Conservation (phyloP, 768 basidiomycete genomes). For the Paxillus ammoniavirescens region DNA sequence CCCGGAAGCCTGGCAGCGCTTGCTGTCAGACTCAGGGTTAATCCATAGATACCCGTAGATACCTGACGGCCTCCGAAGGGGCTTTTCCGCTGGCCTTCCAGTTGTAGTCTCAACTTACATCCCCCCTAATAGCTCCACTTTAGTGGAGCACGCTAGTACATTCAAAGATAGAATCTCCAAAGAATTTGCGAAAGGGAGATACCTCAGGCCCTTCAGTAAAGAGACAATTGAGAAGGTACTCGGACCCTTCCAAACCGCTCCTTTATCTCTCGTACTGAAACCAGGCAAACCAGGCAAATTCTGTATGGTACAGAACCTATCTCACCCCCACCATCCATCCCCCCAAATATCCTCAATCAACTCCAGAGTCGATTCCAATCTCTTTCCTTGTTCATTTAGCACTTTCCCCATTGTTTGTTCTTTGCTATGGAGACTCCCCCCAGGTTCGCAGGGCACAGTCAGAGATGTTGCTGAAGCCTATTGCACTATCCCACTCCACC, state of each 20-base stretch:
- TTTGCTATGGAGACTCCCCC: fast-evolving
- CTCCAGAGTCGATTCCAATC: conserved; percentile 24
- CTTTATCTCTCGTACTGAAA: conserved; percentile 29
- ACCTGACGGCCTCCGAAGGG: background rate
- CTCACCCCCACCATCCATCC: conserved; percentile 6
- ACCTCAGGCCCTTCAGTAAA: background rate
- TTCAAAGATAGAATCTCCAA: background rate
- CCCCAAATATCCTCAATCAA: conserved; percentile 33
- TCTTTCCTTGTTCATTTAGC: background rate
- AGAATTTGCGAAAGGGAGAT: background rate
- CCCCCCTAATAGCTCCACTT: background rate
- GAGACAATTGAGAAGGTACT: conserved; percentile 10
- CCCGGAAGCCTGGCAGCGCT: background rate
- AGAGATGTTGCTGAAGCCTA: background rate
- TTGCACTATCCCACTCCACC: conserved; percentile 11
- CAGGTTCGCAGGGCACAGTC: background rate
- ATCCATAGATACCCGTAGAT: background rate
- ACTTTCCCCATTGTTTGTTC: background rate
- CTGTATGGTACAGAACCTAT: conserved; percentile 21
- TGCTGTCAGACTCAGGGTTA: fast-evolving
- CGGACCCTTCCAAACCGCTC: conserved; percentile 30
- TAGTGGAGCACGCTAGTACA: fast-evolving
- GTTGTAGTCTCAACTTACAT: background rate
- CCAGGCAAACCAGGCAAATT: conserved; percentile 21
- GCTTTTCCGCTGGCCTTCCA: background rate